Base-by-base conservation (phyloP, 306 rosid genomes). In the Trifolium subterraneum region DNA sequence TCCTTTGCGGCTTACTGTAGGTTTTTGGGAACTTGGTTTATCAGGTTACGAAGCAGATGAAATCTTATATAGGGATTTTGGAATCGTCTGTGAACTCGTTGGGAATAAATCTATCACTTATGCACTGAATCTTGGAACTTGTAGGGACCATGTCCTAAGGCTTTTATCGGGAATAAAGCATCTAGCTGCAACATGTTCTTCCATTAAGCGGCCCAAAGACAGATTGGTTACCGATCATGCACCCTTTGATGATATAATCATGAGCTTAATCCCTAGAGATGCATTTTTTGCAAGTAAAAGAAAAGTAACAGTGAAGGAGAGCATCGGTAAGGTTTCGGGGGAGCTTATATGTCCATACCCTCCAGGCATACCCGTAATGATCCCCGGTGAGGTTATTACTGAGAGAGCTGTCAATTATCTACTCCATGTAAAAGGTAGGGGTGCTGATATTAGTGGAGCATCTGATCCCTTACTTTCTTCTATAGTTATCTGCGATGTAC, bases 1-100 rank as follows among this genome's bases (percentile, higher is more conserved):
- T 71, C 97, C 97, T 7, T 71, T 93, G 70, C 82, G 97, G 54
- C 90, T 90, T 61, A 90, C 98, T 11, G 14, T 90, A 41, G 90
- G 98, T 25, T 89, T 93, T 80, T 82, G 86, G 81, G 83, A 81
- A 83, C 88, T 93, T 13, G 87, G 92, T 77, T 78, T 93, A 82
- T 93, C 97, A n/a, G 93, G 98, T 60, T 82, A 82, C 25, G 88
- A 90, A 77, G 97, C 90, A 11, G 97, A 90, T n/a, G 90, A 82
- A 60, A 82, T 89, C 60, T 67, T 93, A 35, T 75, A 61, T 60
- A 56, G 77, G 70, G 90, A 88, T 76, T 84, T 85, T 22, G 86
- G 85, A 33, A 84, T 93, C 23, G 67, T 89, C 10, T 87, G 97
- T 70, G 98, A 93, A 85, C 90, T 93, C 25, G 88, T 91, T 72